Evolutionary conservation across 305 asterid species (phyloP).

Genomic region (Fraxinus baroniana): DNA sequence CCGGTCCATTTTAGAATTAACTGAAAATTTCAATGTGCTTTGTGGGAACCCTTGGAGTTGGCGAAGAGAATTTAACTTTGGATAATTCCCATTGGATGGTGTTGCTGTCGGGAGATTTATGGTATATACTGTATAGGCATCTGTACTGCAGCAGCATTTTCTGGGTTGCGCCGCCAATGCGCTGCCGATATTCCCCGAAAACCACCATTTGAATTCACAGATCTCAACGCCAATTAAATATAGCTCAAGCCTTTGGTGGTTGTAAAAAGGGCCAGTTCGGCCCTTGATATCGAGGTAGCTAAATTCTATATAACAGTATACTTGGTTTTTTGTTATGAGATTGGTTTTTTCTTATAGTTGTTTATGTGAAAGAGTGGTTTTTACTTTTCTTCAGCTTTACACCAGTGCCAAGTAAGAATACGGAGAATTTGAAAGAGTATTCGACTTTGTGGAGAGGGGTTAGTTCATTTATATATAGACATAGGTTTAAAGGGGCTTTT

Average conservation of each 20-base stretch:
- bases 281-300: not conserved
- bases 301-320: not conserved
- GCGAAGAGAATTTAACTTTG: constrained; percentile 47
- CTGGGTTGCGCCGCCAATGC: constrained; percentile 61
- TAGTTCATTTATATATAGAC: not conserved
- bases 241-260: not conserved
- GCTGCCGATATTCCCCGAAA: constrained; percentile 34
- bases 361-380: constrained; percentile 22
- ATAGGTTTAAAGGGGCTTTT: constrained; percentile 3
- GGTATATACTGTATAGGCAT: constrained; percentile 21
- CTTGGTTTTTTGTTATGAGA: constrained; percentile 11
- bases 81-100: constrained; percentile 23
- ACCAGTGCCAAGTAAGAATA: constrained; percentile 37
- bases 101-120: constrained; percentile 21
- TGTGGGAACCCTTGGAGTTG: constrained; percentile 39
- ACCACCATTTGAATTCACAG: constrained; percentile 30
- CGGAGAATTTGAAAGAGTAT: constrained; percentile 35
- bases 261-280: not conserved
- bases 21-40: constrained; percentile 21
- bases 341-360: constrained; percentile 5
- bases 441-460: not conserved
- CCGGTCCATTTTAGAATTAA: constrained; percentile 21
- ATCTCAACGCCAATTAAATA: constrained; percentile 46
- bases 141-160: constrained; percentile 34
- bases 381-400: constrained; percentile 42